Conservation (phyloP, 305 asterid genomes). For the Coffea humblotiana region DNA sequence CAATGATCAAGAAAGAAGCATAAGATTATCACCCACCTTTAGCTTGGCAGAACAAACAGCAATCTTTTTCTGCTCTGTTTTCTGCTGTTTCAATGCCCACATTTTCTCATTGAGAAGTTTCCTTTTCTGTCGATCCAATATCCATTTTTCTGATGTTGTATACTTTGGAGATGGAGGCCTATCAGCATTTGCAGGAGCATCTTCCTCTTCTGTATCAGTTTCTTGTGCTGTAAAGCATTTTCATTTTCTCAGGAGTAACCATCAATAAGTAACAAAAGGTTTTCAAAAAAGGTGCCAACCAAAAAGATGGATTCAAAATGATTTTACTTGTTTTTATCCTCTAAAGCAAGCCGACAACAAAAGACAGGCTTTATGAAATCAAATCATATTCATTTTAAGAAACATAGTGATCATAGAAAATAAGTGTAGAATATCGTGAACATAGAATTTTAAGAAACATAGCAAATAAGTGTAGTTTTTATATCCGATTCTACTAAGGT, state of each 20-base stretch:
- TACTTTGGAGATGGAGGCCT: constrained; percentile 73
- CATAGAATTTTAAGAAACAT: background rate
- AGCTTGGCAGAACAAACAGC: constrained; percentile 70
- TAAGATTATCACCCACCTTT: constrained; percentile 53
- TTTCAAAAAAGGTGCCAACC: background rate
- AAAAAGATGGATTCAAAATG: background rate
- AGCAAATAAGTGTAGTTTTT: background rate
- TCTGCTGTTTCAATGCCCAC: constrained; percentile 74
- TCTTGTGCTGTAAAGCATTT: constrained; percentile 40
- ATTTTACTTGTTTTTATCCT: too few species aligned
- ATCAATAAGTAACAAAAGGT: too few species aligned
- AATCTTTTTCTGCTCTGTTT: constrained; percentile 63
- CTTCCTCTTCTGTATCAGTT: constrained; percentile 68
- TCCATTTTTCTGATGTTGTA: constrained; percentile 80
- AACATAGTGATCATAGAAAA: background rate
- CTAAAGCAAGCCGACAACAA: background rate
- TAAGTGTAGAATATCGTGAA: background rate
- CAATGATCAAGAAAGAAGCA: background rate
- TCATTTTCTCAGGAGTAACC: background rate
- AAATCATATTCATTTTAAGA: background rate
- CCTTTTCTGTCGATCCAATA: constrained; percentile 69
- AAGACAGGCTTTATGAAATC: background rate
- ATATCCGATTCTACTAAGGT: background rate
- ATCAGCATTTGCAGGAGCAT: constrained; percentile 47
- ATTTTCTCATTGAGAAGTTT: constrained; percentile 57